Percentiles rank a stretch among this genome's conserved stretches.
phyloP scores from a whole-genome alignment of 768 basidiomycete species.

The Pleurotus djamor region DNA sequence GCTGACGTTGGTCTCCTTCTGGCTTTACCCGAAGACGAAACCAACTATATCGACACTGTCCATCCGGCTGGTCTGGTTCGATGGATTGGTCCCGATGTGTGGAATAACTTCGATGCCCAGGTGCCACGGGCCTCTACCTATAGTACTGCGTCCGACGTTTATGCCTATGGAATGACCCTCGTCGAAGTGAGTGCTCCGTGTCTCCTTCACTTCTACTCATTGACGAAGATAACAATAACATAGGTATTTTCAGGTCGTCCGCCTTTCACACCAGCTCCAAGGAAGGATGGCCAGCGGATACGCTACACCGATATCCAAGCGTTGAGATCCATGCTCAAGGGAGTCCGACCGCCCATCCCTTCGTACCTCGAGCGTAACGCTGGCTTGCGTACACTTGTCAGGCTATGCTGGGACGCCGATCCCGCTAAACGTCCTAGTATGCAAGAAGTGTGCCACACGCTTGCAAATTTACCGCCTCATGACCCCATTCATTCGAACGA shows the following conservation, averaged over 20 bases:
- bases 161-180: slow-evolving; percentile 23
- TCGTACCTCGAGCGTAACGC: slow-evolving; percentile 4
- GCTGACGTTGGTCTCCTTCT: slow-evolving; percentile 24
- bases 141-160: slow-evolving; percentile 19
- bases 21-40: slow-evolving; percentile 17
- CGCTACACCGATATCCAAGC: slow-evolving; percentile 16
- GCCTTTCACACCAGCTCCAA: not conserved
- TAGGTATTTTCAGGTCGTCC: slow-evolving; percentile 15
- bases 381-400: slow-evolving; percentile 9
- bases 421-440: slow-evolving; percentile 12
- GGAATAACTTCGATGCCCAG: not conserved
- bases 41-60: slow-evolving; percentile 17
- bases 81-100: slow-evolving; percentile 30
- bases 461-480: not conserved
- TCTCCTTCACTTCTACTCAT: not conserved
- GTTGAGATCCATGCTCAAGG: slow-evolving; percentile 17
- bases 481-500: not conserved
- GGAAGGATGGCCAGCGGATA: not conserved
- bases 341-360: slow-evolving; percentile 15
- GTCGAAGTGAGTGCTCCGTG: slow-evolving; percentile 19
- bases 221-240: slow-evolving; percentile 15
- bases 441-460: not conserved
- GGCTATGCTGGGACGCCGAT: slow-evolving; percentile 14
- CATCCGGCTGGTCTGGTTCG: slow-evolving; percentile 16
- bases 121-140: not conserved